A percentile compares a stretch with the other conserved stretches of the same genome.
Conservation (phyloP, 2,329 filamentous ascomycete species). For the Diaporthe nobilis region DNA sequence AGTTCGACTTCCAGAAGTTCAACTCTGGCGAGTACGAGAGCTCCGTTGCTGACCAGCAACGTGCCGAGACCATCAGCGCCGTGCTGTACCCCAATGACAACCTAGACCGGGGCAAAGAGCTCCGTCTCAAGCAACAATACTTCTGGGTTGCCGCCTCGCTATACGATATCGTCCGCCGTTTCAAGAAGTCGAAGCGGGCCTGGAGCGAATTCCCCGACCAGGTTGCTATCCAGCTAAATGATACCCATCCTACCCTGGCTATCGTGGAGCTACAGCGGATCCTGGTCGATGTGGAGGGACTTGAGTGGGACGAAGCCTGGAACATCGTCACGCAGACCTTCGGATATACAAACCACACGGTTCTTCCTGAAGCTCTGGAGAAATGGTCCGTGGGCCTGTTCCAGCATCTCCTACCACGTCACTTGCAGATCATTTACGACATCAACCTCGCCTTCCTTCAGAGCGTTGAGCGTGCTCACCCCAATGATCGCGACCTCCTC, state of each 20-base stretch:
- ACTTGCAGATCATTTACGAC: slow-evolving; percentile 97
- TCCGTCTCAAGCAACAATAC: slow-evolving; percentile 98
- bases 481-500: slow-evolving; percentile 89
- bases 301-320: slow-evolving; percentile 96
- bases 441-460: slow-evolving; percentile 97
- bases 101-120: slow-evolving; percentile 94
- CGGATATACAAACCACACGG: slow-evolving; percentile 98
- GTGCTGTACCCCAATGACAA: slow-evolving; percentile 99
- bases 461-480: slow-evolving; percentile 89
- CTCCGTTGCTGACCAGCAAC: slow-evolving; percentile 97
- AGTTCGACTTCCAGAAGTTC: slow-evolving; percentile 99
- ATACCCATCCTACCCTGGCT: slow-evolving; percentile 96
- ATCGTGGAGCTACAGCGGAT: slow-evolving; percentile 97
- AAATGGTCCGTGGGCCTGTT: slow-evolving; percentile 97
- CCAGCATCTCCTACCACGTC: slow-evolving; percentile 92
- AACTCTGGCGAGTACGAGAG: slow-evolving; percentile 94
- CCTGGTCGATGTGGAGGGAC: slow-evolving; percentile 87
- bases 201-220: slow-evolving; percentile 96
- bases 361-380: slow-evolving; percentile 95
- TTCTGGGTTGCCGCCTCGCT: slow-evolving; percentile 99
- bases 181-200: slow-evolving; percentile 94
- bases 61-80: slow-evolving; percentile 98
- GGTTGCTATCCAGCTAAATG: slow-evolving; percentile 97
- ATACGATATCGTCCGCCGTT: slow-evolving; percentile 94
- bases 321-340: slow-evolving; percentile 83